Base-by-base conservation (phyloP, 75 land plant genomes). In the Picea glauca region DNA sequence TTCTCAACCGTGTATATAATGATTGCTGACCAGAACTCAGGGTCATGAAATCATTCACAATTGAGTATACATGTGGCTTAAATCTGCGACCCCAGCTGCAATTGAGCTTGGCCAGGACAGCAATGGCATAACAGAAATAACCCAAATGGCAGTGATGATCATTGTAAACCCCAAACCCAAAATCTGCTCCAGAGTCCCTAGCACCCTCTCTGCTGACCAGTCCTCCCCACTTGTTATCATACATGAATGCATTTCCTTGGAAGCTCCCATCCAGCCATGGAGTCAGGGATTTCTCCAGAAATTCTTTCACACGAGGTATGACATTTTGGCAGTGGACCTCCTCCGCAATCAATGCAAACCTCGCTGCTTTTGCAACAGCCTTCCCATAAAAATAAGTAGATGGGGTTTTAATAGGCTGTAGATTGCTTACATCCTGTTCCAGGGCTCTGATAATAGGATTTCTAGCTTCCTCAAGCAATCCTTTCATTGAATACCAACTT, bases 1-100 rank as follows among this genome's bases (percentile, higher is more conserved):
- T 81, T 60, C 99, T 83, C 79, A 96, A 78, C 56, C 93, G 82
- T 3, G 99, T 81, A 61, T 46, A 46, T 8, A 46, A 46, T 46
- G 50, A 46, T 7, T 46, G 50, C 50, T 46, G 50, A 46, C 50
- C 57, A 6, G 46, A 66, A 62, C 56, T 30, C 38, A 62, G 13
- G 1, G 81, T 76, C 85, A 81, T 58, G 58, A 64, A 84, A 43
- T 84, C 85, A 17, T 66, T 60, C 58, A 77, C 79, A 26, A 84
- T 50, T 17, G 79, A 50, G 60, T 81, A 84, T 11, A 81, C 50
- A 13, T 84, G 85, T 21, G 75, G 61, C 57, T 65, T 75, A 56
- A 81, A 81, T 17, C 56, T 61, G 26, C 61, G n/a, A 13, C 72
- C 85, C 98, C 98, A 97, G 0, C 68, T 80, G 3, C 82, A 84